Evolutionary conservation across 495 filamentous ascomycete genomes (phyloP), one percentile per base, ranked within the genome.

Genomic region (Penicillium flavigenum): DNA sequence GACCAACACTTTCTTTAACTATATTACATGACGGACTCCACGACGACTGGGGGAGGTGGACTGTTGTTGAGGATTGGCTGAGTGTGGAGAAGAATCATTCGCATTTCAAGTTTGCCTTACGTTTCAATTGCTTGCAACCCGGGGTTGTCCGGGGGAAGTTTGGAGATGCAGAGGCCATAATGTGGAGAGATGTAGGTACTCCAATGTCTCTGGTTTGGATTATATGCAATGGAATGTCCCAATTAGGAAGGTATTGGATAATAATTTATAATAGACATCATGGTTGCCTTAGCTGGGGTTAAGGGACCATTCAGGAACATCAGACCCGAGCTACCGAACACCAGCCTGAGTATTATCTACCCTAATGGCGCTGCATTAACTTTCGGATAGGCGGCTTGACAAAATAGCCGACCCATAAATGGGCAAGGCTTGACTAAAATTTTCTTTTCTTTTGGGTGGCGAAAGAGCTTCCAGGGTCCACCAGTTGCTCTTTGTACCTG

Each of bases 41-140:
- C n/a, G 17, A 41, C 4, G 56, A 56, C 5, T 67, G 61, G 22
- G 26, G 61, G 24, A 47, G 43, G 3, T 64, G 64, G 64, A 44
- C 42, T 47, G 50, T 38, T 12, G 64, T 56, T 12, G 19, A 57
- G 27, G 42, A 47, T 20, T 22, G 9, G 10, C 31, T 53, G 22
- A 54, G 27, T 26, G 54, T 45, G 17, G 26, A 51, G 27, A 20
- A 61, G 20, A 29, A 61, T 27, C 44, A 54, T 22, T 49, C 29
- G 20, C 4, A 55, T 55, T 55, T 58, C 17, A 17, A 45, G 14
- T 45, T 39, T 7, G 19, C 29, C 12, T 53, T 51, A 41, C 20
- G 49, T 51, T 54, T 11, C 10, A 3, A 44, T 44, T 45, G 6
- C 11, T 29, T 19, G 9, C 29, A 46, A 45, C 31, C 42, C 20